Conservation (phyloP, 192 early-diverging fungal species). For the Rhizophagus prolifer region DNA sequence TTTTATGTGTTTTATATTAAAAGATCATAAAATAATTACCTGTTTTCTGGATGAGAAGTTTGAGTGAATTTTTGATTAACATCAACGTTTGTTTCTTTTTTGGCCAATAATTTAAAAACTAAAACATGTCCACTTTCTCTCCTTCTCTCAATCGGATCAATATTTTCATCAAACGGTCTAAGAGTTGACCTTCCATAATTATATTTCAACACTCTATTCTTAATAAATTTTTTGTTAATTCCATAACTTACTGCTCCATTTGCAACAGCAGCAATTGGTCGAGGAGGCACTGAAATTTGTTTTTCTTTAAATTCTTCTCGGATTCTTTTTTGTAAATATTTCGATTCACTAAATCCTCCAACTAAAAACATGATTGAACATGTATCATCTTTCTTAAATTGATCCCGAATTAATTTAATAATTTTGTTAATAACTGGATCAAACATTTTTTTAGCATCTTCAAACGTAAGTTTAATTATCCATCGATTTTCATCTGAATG, state of each 20-base stretch:
- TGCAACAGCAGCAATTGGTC: constrained; percentile 50
- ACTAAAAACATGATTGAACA: constrained; percentile 51
- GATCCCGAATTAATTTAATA: constrained; percentile 42
- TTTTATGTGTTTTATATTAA: neutral
- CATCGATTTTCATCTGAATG: neutral
- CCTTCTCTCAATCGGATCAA: neutral
- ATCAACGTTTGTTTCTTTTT: neutral
- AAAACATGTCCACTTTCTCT: neutral
- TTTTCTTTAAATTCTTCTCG: constrained; percentile 36
- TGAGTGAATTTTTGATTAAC: neutral
- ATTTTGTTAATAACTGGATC: constrained; percentile 44
- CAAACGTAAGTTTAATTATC: neutral
- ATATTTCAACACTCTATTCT: constrained; percentile 6
- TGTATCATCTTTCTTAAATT: constrained; percentile 34
- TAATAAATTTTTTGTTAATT: neutral
- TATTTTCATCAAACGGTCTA: constrained; percentile 13
- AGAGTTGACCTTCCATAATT: neutral
- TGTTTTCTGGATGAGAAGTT: neutral
- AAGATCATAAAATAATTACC: neutral
- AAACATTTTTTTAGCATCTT: constrained; percentile 41
- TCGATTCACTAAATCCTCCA: constrained; percentile 47
- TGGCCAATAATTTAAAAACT: neutral
- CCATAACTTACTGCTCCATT: constrained; percentile 50
- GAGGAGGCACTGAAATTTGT: constrained; percentile 44
- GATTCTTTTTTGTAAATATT: constrained; percentile 48